Evolutionary conservation across 805 yeast genomes (phyloP).

Genomic region (Naumovozyma baii): DNA sequence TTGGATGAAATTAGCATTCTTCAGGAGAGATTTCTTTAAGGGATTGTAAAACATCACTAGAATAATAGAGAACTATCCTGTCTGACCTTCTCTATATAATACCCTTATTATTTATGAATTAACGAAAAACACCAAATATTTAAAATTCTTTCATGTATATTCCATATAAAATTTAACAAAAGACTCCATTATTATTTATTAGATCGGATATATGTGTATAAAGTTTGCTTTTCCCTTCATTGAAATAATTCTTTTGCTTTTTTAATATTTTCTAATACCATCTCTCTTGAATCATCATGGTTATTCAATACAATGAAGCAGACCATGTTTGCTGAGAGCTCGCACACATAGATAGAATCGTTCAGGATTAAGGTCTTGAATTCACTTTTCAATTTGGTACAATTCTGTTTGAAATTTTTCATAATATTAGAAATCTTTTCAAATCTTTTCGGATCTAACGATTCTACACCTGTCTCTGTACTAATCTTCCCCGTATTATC

Average conservation of each 20-base stretch:
- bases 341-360: conserved; percentile 44
- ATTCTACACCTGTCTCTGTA: conserved; percentile 26
- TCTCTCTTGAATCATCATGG: conserved; percentile 26
- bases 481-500: conserved; percentile 9
- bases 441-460: conserved; percentile 80
- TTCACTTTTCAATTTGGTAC: conserved; percentile 76
- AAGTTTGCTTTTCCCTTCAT: conserved; percentile 7
- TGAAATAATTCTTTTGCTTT: conserved; percentile 48
- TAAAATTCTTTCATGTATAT: background rate
- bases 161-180: background rate
- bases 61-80: no score
- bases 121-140: background rate
- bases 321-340: conserved; percentile 50
- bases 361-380: conserved; percentile 67
- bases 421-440: conserved; percentile 90
- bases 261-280: conserved; percentile 47
- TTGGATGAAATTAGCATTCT: conserved; percentile 79
- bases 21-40: conserved; percentile 89
- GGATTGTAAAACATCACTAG: conserved; percentile 40
- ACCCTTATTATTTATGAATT: background rate
- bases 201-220: no score
- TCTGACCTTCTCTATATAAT: no score
- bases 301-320: conserved; percentile 50
- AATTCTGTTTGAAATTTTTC: conserved; percentile 89
- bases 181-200: conserved; percentile 1